Conservation (phyloP, 164 flowering plant genomes). For the Litsea cubeba region DNA sequence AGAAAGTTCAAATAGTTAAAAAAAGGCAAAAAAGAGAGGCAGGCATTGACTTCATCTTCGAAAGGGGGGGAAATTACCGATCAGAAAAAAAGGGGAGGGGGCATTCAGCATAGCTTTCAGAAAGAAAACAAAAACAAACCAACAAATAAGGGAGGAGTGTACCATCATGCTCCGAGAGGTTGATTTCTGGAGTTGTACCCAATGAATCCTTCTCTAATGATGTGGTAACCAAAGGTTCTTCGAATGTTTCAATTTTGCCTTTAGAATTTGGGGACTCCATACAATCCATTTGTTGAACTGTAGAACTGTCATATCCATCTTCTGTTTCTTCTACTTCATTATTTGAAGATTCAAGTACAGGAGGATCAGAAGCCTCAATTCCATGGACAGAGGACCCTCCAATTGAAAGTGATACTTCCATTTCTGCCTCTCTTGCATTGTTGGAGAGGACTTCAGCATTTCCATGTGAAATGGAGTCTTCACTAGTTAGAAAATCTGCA, state of each 20-base stretch:
- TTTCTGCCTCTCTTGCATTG: conserved; percentile 20
- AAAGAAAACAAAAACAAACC: not conserved
- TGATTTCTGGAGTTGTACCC: conserved; percentile 25
- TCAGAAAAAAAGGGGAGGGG: no score
- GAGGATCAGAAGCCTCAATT: conserved; percentile 27
- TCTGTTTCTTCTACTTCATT: conserved; percentile 41
- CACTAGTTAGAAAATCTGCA: conserved; percentile 27
- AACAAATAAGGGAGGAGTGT: conserved; percentile 11
- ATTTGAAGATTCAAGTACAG: conserved; percentile 22
- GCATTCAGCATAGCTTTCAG: no score
- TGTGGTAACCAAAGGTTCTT: conserved; percentile 24
- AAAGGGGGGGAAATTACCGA: no score
- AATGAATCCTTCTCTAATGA: conserved; percentile 25
- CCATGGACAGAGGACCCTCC: conserved; percentile 22
- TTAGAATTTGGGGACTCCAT: conserved; percentile 24
- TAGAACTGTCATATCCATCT: conserved; percentile 21
- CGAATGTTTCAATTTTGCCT: conserved; percentile 26
- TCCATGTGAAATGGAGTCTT: conserved; percentile 24
- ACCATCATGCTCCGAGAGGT: conserved; percentile 40
- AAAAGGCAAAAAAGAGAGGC: not conserved
- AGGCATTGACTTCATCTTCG: not conserved
- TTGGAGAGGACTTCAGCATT: conserved; percentile 28
- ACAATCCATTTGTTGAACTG: conserved; percentile 26
- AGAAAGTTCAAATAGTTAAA: not conserved
- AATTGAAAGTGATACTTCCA: conserved; percentile 19